A percentile compares a stretch with the other conserved stretches of the same genome.
Conservation (phyloP, 352 stramenopile species). For the Phytophthora sojae region DNA sequence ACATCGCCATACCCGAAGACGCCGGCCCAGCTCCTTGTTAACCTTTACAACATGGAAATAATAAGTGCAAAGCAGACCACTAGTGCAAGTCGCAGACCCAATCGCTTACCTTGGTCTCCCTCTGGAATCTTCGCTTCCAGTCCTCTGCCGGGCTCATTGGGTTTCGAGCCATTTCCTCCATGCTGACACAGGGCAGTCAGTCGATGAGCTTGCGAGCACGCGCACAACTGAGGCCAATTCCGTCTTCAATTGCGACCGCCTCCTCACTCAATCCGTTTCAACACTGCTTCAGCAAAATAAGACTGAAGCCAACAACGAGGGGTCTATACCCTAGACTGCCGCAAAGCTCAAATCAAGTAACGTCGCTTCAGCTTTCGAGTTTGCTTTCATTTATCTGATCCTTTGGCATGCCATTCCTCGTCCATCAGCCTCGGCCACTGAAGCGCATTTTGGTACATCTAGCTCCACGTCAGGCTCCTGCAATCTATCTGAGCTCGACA, state of each 20-base stretch:
- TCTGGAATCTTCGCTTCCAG: slow-evolving; percentile 74
- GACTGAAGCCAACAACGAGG: slow-evolving; percentile 13
- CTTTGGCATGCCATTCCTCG: neutral
- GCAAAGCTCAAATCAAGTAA: neutral
- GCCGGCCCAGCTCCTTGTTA: slow-evolving; percentile 76
- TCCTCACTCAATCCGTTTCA: slow-evolving; percentile 43
- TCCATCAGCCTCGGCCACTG: neutral
- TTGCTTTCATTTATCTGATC: neutral
- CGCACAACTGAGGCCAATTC: slow-evolving; percentile 13
- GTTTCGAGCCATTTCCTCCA: slow-evolving; percentile 20
- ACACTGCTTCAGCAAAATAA: slow-evolving; percentile 10
- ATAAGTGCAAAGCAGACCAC: neutral
- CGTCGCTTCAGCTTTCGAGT: neutral
- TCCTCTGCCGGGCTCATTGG: slow-evolving; percentile 33
- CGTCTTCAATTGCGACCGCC: slow-evolving; percentile 25
- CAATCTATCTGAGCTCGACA: slow-evolving; percentile 92
- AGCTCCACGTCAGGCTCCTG: slow-evolving; percentile 14
- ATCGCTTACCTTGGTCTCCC: slow-evolving; percentile 66
- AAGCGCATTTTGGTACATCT: slow-evolving; percentile 5
- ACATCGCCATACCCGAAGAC: slow-evolving; percentile 54
- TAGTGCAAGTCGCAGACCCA: neutral
- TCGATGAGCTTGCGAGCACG: neutral
- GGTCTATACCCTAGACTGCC: neutral
- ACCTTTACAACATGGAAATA: slow-evolving; percentile 44
- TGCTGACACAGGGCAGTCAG: neutral